Base-by-base conservation (phyloP, 1,284 basidiomycete species). In the Sphagnurus paluster region DNA sequence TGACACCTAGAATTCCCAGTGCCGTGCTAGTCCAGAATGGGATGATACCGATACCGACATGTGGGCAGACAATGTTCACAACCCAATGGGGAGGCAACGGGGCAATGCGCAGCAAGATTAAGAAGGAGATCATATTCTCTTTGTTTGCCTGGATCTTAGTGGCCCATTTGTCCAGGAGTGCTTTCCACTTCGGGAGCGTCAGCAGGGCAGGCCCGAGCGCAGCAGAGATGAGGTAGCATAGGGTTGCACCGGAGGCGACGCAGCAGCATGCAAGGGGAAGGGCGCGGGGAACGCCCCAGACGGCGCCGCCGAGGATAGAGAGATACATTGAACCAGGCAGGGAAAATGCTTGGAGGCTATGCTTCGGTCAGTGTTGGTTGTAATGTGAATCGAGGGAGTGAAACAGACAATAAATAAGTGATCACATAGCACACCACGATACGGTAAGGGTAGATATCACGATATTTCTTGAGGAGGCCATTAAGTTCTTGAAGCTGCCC, bases 291-390 rank as follows among this genome's bases (percentile, higher is more conserved):
- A 97, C 87, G 26, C 96, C 95, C 84, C 94, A 99, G 5, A 98
- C 87, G 0, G 96, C 96, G 24, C 96, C 96, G 10, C 91, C 94
- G 6, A 98, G 83, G 61, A 98, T 98, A 41, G 92, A 93, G 50
- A 99, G 82, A 65, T 99, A 99, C 95, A 98, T 98, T 17, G 93
- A 96, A 0, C 96, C 96, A 0, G 96, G 96, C 4, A 99, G 79
- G 2, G 92, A 94, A 68, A 98, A 99, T 0, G 94, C 92, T 74
- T 99, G 96, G 3, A 98, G 77, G 68, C 93, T 94, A 63, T 39
- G 37, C 23, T 46, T 26, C 47, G 25, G 41, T 29, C 49, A 35
- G 36, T 14, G 10, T 32, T 37, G 20, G 38, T 19, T 29, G 20
- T 13, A 29, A 25, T 19, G 26, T 11, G n/a, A 24, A 21, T 21